phyloP scores from a whole-genome alignment of 2,329 filamentous ascomycete species.

The Aspergillus phoenicis region DNA sequence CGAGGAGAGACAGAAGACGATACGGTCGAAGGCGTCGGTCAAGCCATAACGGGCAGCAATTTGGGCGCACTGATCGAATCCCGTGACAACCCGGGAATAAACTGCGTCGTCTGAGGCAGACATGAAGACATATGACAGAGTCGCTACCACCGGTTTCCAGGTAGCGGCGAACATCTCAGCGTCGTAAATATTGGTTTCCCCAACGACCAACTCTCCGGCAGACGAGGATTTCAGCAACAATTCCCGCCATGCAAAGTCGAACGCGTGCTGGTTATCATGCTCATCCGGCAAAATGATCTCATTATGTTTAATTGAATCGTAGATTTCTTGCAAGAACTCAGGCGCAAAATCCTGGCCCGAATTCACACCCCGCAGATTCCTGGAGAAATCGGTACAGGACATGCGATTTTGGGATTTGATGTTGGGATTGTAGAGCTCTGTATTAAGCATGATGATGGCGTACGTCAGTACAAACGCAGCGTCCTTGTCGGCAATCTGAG shows the following conservation, averaged over 20 bases:
- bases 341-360: conserved; percentile 78
- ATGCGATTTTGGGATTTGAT: conserved; percentile 75
- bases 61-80: conserved; percentile 93
- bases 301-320: conserved; percentile 84
- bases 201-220: conserved; percentile 72
- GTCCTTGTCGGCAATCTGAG: conserved; percentile 81
- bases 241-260: conserved; percentile 98
- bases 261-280: conserved; percentile 93
- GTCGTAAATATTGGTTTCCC: conserved; percentile 92
- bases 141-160: conserved; percentile 93
- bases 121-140: conserved; percentile 97
- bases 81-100: conserved; percentile 87
- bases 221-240: conserved; percentile 80
- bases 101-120: conserved; percentile 96
- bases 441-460: conserved; percentile 96
- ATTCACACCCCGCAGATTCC: conserved; percentile 90
- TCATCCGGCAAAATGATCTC: conserved; percentile 98
- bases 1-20: conserved; percentile 83
- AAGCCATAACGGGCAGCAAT: conserved; percentile 85
- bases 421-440: conserved; percentile 94
- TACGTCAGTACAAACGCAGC: conserved; percentile 89
- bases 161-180: conserved; percentile 96
- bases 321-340: conserved; percentile 84
- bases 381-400: conserved; percentile 78
- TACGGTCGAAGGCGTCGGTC: conserved; percentile 86